Base-by-base conservation (phyloP, 2,329 filamentous ascomycete species). In the Botrytis sinoallii region DNA sequence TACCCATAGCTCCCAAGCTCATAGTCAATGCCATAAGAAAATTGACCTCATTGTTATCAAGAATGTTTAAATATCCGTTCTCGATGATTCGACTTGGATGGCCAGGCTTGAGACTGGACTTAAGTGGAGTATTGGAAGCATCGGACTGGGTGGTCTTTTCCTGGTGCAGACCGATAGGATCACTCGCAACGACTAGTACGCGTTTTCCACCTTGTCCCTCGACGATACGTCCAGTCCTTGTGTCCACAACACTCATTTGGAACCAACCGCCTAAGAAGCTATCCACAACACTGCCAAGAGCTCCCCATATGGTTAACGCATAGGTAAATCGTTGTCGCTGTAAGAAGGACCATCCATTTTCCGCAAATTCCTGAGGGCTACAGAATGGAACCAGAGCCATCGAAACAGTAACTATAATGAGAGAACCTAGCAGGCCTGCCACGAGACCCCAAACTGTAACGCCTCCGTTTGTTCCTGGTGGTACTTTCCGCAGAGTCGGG, bases 31-130 rank as follows among this genome's bases (percentile, higher is more conserved):
- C 95, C 95, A 98, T 98, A 73, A 95, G 82, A 74, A 98, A 89
- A 82, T 99, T 99, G 78, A 99, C 94, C 72, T 93, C 92, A 82
- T 99, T 99, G 82, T 99, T 99, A 82, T 97, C 94, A 73, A 99
- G 85, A 75, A 97, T 82, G 81, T 97, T 88, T 88, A 84, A 86
- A 69, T 76, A 74, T 81, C 90, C 94, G 77, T 85, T 92, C 83
- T 93, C 89, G 10, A 91, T 83, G 8, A 90, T 84, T 52, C 81
- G 77, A 61, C 79, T 80, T 66, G 79, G 78, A 75, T 91, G 88
- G 78, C 85, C 86, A 73, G 86, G 83, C 3, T 88, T 83, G 84
- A 88, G 87, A 79, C 85, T 89, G 10, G 86, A 78, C 79, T 83
- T 84, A 61, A 87, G 84, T 73, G 86, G 83, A 81, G 85, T 87